Base-by-base conservation (phyloP, 2,329 filamentous ascomycete species). In the Beauveria medogensis region DNA sequence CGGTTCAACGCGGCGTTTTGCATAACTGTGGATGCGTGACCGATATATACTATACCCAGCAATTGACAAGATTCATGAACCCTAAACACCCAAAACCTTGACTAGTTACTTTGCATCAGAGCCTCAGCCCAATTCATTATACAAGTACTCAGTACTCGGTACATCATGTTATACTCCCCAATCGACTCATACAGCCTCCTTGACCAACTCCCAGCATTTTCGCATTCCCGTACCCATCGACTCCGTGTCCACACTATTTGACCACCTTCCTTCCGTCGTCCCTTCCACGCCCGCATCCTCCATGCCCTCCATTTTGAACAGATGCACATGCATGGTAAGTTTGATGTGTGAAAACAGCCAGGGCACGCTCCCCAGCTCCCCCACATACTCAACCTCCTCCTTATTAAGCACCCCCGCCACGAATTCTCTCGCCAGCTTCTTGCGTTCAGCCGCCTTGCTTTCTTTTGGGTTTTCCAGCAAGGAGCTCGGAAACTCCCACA, bases 141-240 rank as follows among this genome's bases (percentile, higher is more conserved):
- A 53, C 34, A 40, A 40, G 5, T 30, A 16, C 9, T 24, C 34
- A 20, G 18, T 40, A 16, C 9, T 24, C 34, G 20, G 18, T 40
- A 24, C 5, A 40, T 7, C 12, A 24, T n/a, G 16, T 16, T 20
- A 18, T 34, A 46, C 28, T 3, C 5, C 20, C 9, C 43, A 18
- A 16, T 18, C 40, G 7, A 14, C 18, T 40, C 10, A 59, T 8
- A 10, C 51, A 28, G 48, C 55, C 47, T 70, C 69, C 56, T 69
- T 69, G 3, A 73, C 74, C 56, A 83, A 68, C 2, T 74, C 69
- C 81, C 81, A 84, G 67, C 82, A 84, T 65, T 82, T 83, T 43
- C 78, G 74, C 81, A 84, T 84, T 0, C 82, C 82, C 0, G 81
- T 83, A 0, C 82, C 81, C 81, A 84, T 84, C 0, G 80, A 81